Conservation (phyloP, 768 basidiomycete species). For the Mrakia blollopis region DNA sequence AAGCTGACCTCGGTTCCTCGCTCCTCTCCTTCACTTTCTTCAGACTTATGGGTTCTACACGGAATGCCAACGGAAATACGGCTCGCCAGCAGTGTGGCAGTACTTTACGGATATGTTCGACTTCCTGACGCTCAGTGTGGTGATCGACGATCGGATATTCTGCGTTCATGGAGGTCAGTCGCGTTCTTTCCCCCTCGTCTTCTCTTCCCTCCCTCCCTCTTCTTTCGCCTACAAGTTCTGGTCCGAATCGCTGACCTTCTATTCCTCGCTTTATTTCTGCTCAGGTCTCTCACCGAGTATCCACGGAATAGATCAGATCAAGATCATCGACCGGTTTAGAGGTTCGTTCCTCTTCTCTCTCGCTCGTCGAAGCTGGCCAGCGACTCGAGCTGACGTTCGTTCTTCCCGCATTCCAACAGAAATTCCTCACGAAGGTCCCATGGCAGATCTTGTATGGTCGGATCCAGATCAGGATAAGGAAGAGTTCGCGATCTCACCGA, state of each 20-base stretch:
- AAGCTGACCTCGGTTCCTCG: conserved; percentile 13
- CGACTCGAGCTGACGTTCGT: background rate
- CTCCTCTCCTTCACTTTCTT: conserved; percentile 38
- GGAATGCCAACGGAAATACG: conserved; percentile 96
- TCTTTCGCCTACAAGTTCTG: too few species aligned
- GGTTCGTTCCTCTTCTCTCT: conserved; percentile 49
- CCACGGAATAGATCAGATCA: conserved; percentile 98
- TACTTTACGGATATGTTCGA: conserved; percentile 99
- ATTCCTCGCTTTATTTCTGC: too few species aligned
- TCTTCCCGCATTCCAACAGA: conserved; percentile 50
- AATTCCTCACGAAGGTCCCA: conserved; percentile 98
- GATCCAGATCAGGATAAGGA: conserved; percentile 99
- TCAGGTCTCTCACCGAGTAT: conserved; percentile 95
- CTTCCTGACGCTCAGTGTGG: conserved; percentile 92
- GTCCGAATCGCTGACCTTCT: too few species aligned
- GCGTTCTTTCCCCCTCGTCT: too few species aligned
- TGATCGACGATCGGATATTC: conserved; percentile 98
- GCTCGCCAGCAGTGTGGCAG: conserved; percentile 92
- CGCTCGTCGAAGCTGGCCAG: background rate
- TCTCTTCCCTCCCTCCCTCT: background rate
- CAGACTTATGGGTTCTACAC: conserved; percentile 99
- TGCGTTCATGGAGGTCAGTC: conserved; percentile 91
- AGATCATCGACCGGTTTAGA: conserved; percentile 96
- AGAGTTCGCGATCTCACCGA: conserved; percentile 96
- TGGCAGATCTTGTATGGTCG: conserved; percentile 99